Evolutionary conservation across 2,329 filamentous ascomycete genomes (phyloP), one percentile per base, ranked within the genome.

Genomic region (Diaporthe eres): DNA sequence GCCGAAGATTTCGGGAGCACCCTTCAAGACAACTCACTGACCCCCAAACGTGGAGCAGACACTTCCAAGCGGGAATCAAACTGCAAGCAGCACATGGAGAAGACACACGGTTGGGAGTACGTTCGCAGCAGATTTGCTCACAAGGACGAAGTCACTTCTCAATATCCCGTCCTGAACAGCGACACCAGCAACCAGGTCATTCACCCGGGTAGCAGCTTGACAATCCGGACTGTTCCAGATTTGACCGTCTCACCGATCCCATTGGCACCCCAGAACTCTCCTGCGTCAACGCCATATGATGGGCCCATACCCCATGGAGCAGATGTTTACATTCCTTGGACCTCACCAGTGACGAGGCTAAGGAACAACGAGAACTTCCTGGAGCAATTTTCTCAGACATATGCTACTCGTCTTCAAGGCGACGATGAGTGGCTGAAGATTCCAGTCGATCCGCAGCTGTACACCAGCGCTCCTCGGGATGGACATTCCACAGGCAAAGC

Each of bases 11-110:
- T 31, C n/a, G 13, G 12, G 13, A 44, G 7, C n/a, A 63, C n/a
- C 17, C n/a, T 44, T 28, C 13, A 19, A 22, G 22, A 17, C 25
- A 65, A 31, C 39, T 28, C 47, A 37, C 65, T 70, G 22, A 70
- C 49, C 34, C 10, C 28, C 8, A 25, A 9, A 6, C 49, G 22
- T 22, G 13, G 15, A 15, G n/a, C 34, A 70, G 65, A 95, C 85
- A 88, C 89, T 60, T 94, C 93, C 42, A 95, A 95, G 86, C 90
- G 94, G 75, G 92, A 95, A 84, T 94, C 92, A 78, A 96, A 96
- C 83, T 94, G 93, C 88, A 95, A 95, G 84, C 94, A 95, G 82
- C 94, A 96, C 83, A 95, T 95, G 94, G 94, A 95, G 85, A 95
- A 95, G 83, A 90, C 92, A 1, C 94, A 96, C 81, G 89, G 90